Evolutionary conservation across 441 rosid species (phyloP).

Genomic region (Macaranga tanarius): DNA sequence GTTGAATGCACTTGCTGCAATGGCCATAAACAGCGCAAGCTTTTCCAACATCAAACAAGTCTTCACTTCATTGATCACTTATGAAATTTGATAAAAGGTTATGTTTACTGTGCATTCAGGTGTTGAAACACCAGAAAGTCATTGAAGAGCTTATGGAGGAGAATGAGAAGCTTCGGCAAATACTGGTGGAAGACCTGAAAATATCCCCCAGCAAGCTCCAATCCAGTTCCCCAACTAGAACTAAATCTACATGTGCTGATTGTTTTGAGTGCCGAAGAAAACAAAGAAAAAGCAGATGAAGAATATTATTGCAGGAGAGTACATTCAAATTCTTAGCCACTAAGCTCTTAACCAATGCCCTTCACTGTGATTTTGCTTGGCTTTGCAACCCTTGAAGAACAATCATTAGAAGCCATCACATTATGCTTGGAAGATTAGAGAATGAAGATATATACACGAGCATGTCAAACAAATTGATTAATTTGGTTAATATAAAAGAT

Average conservation of each 20-base stretch:
- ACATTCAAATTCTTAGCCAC: conserved; percentile 9
- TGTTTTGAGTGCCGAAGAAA: conserved; percentile 92
- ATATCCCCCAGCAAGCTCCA: conserved; percentile 64
- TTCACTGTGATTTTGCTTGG: too few species aligned
- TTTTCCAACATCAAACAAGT: not conserved
- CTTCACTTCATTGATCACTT: not conserved
- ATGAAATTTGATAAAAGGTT: not conserved
- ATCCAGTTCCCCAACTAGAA: conserved; percentile 38
- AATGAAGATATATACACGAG: not conserved
- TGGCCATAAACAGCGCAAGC: not conserved
- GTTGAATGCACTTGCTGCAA: not conserved
- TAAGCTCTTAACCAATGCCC: conserved; percentile 6
- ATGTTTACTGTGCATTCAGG: conserved; percentile 37
- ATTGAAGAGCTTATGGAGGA: conserved; percentile 77
- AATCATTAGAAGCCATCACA: not conserved
- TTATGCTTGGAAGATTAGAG: conserved; percentile 10
- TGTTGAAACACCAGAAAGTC: conserved; percentile 77
- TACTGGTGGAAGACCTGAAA: conserved; percentile 79
- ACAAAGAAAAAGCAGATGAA: conserved; percentile 51
- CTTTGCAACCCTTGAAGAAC: not conserved
- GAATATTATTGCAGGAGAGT: conserved; percentile 8
- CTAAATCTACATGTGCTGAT: conserved; percentile 49
- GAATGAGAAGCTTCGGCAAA: conserved; percentile 68
- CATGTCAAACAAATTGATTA: not conserved
- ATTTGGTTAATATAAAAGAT: conserved; percentile 9